phyloP scores from a whole-genome alignment of 345 rosid species.

The thale cress (Arabidopsis thaliana) region TAIR10.1 NC_003076.8:23793501-23794000 shows the following conservation, averaged over 20 bases:
- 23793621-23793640: conserved; percentile 76
- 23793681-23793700: conserved; percentile 75
- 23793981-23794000: conserved; percentile 87
- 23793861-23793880: conserved; percentile 68
- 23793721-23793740: conserved; percentile 93
- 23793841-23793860: conserved; percentile 78
- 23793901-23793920: conserved; percentile 70
- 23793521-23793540: background rate
- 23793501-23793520: background rate
- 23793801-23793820: conserved; percentile 87
- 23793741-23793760: conserved; percentile 79
- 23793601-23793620: conserved; percentile 73
- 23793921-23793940: conserved; percentile 74
- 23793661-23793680: conserved; percentile 71
- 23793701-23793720: conserved; percentile 84
- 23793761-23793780: conserved; percentile 81
- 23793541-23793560: conserved; percentile 45
- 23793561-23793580: conserved; percentile 56
- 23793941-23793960: conserved; percentile 79
- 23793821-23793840: conserved; percentile 78
- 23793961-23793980: conserved; percentile 88
- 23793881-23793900: conserved; percentile 57
- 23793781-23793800: conserved; percentile 89
- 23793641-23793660: conserved; percentile 82
- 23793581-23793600: conserved; percentile 59